A percentile compares a stretch with the other conserved stretches of the same genome.
phyloP scores from a whole-genome alignment of 371 early-diverging fungal genomes.

The Chytridium lagenaria region DNA sequence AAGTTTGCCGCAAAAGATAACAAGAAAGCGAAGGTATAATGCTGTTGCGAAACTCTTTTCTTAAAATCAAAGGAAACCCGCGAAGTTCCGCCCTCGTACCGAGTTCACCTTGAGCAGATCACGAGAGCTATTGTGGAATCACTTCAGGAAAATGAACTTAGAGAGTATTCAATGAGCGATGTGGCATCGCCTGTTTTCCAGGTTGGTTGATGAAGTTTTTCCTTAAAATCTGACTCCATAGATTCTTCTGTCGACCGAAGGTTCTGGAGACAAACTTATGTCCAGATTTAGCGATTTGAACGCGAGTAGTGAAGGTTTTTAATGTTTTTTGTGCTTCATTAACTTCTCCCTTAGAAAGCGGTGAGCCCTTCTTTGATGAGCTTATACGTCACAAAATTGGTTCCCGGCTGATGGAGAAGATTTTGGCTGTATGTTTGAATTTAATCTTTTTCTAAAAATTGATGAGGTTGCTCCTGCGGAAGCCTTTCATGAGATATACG shows the following conservation, averaged over 20 bases:
- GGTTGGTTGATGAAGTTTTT: constrained; percentile 30
- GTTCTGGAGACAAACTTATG: constrained; percentile 22
- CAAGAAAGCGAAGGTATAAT: constrained; percentile 31
- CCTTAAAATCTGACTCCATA: constrained; percentile 2
- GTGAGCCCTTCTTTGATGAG: constrained; percentile 34
- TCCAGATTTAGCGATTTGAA: constrained; percentile 18
- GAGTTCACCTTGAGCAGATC: constrained; percentile 61
- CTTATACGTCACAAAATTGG: constrained; percentile 49
- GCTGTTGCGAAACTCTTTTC: constrained; percentile 6
- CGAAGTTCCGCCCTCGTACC: constrained; percentile 69
- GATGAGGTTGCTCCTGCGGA: constrained; percentile 61
- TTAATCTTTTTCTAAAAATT: constrained; percentile 18
- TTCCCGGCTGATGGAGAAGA: constrained; percentile 54
- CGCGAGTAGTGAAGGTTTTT: constrained; percentile 11
- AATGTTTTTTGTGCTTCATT: neutral
- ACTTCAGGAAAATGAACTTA: constrained; percentile 63
- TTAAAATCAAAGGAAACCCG: constrained; percentile 34
- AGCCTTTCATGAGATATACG: constrained; percentile 71
- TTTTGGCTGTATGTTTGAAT: constrained; percentile 33
- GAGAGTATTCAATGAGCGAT: constrained; percentile 66
- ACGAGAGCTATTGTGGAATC: constrained; percentile 62
- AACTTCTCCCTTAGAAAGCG: neutral
- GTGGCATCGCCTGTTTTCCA: constrained; percentile 84
- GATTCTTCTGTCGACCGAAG: constrained; percentile 35
- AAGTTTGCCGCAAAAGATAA: constrained; percentile 55